Percentiles rank a stretch among this genome's conserved stretches.
These are phyloP conservation scores for Castanea mollissima DNA, from an alignment of 306 rosid genomes.

Conservation along the genomic window DNA sequence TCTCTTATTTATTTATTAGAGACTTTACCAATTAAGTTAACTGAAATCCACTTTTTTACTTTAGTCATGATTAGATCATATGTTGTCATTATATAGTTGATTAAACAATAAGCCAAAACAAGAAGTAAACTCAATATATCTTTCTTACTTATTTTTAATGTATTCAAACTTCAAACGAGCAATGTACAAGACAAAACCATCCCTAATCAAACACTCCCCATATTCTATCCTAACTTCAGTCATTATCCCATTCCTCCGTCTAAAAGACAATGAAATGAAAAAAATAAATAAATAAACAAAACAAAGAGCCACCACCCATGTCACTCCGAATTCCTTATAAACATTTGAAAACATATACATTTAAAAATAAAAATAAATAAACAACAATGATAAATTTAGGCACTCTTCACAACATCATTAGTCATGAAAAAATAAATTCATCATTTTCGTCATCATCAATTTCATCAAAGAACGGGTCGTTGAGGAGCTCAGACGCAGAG, in stretches of 20 bases:
- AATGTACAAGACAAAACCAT: constrained; percentile 36
- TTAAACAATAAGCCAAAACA: not conserved
- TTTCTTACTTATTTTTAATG: not conserved
- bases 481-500: constrained; percentile 74
- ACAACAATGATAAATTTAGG: not conserved
- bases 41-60: too few species aligned
- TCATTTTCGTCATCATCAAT: constrained; percentile 39
- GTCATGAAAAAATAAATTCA: constrained; percentile 14
- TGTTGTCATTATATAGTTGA: too few species aligned
- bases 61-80: too few species aligned
- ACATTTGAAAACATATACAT: not conserved
- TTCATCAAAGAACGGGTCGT: constrained; percentile 67
- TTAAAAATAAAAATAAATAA: not conserved
- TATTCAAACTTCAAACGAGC: not conserved
- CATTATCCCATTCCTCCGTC: not conserved
- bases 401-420: not conserved
- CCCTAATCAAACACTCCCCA: constrained; percentile 20
- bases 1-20: too few species aligned
- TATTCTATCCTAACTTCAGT: constrained; percentile 6
- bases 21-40: too few species aligned
- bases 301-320: too few species aligned
- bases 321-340: constrained; percentile 16
- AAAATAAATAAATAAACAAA: too few species aligned
- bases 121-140: not conserved
- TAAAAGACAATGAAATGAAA: too few species aligned